These are phyloP conservation scores for Ascochyta lentis DNA, from an alignment of 2,329 filamentous ascomycete species.

Conservation along the genomic window DNA sequence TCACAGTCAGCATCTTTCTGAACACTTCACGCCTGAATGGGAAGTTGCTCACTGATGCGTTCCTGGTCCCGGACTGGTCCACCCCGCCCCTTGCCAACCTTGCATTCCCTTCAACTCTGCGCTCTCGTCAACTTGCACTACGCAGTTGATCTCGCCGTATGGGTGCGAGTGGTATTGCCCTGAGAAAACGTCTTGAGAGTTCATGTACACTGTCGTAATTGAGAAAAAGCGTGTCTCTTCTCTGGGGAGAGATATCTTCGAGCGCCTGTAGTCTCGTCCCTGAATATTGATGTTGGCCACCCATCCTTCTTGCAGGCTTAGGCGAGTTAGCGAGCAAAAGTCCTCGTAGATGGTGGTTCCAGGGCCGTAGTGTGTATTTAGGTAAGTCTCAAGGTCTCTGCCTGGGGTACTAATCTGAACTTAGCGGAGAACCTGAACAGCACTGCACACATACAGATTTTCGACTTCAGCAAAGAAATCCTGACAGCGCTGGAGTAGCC, in stretches of 20 bases:
- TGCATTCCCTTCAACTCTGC: conserved; percentile 63
- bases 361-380: conserved; percentile 46
- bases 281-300: conserved; percentile 44
- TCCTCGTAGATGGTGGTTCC: conserved; percentile 48
- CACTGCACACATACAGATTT: conserved; percentile 26
- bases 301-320: conserved; percentile 49
- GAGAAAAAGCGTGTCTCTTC: conserved; percentile 59
- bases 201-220: conserved; percentile 66
- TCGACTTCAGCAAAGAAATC: conserved; percentile 41
- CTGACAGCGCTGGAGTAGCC: conserved; percentile 31
- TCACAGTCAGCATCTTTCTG: background rate
- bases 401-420: conserved; percentile 42
- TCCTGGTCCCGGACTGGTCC: conserved; percentile 62
- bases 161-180: conserved; percentile 63
- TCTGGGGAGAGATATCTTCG: conserved; percentile 56
- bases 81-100: conserved; percentile 63
- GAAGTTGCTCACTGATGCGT: conserved; percentile 56
- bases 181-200: conserved; percentile 56
- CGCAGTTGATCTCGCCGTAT: conserved; percentile 64
- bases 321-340: conserved; percentile 42
- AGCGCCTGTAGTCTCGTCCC: conserved; percentile 39
- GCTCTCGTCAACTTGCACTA: conserved; percentile 57
- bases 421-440: background rate
- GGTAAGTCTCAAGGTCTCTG: conserved; percentile 42
- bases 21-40: background rate